Base-by-base conservation (phyloP, 441 rosid species). In the Cnidoscolus chayamansa region DNA sequence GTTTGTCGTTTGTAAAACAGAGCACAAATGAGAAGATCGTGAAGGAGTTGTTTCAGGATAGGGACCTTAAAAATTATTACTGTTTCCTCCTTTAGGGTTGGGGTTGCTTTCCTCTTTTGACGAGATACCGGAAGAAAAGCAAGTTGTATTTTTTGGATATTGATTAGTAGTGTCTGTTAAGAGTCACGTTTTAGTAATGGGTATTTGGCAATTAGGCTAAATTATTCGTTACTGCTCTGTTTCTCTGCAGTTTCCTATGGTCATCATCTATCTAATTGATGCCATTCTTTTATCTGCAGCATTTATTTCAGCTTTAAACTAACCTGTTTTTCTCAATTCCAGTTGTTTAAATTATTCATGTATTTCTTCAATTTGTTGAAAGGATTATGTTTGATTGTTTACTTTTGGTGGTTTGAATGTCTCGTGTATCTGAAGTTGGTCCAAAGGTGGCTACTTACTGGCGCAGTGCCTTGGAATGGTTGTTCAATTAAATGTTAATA, bases 181-280 rank as follows among this genome's bases (percentile, higher is more conserved):
- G 54, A 59, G 58, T 47, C 66, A 73, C 59, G 66, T 66, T 76
- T 73, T 76, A 32, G 67, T 19, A n/a, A 30, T 67, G 31, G 45
- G 45, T 40, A 40, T 63, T 62, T 25, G 25, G 35, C 30, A 4
- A 30, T 49, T 57, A 40, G 30, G 61, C 35, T 6, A 30, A 37
- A 17, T 15, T 13, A 19, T 53, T 31, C 47, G 31, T 68, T 65
- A 10, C 45, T 25, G 25, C 25, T 1, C 31, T 48, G 57, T 59
- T 71, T 78, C 70, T 61, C 72, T 35, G 63, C 70, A 76, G 63
- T 49, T 76, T 81, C 79, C 65, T 66, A 17, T 55, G 77, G 63
- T 37, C 57, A 12, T 68, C 10, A 19, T 47, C 65, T 35, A 2
- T 35, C 5, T 35, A 35, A 35, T 35, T 35, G 40, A 35, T 35